Evolutionary conservation across 2,329 filamentous ascomycete genomes (phyloP).

Genomic region (Talaromyces sp.): DNA sequence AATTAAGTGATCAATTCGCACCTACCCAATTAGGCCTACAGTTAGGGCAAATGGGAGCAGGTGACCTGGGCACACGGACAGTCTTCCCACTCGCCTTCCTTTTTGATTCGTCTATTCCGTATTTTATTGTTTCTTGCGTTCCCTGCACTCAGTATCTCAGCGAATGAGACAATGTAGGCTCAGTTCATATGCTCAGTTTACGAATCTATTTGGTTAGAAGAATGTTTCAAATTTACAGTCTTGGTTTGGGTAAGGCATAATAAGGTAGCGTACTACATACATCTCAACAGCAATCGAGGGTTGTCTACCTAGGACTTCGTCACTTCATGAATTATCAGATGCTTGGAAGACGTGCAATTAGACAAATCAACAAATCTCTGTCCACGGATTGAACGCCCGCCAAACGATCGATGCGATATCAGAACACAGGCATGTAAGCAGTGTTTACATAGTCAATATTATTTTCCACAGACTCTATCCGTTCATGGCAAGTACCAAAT

Average conservation of each 20-base stretch:
- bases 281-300: not conserved
- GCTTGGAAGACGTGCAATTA: not conserved
- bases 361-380: not conserved
- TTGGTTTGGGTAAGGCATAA: not conserved
- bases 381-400: not conserved
- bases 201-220: not conserved
- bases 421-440: constrained; percentile 30
- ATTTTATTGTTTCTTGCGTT: not conserved
- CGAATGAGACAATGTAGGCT: not conserved
- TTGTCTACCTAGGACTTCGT: not conserved
- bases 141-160: not conserved
- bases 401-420: not conserved
- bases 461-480: constrained; percentile 34
- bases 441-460: constrained; percentile 33
- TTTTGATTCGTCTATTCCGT: not conserved
- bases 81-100: not conserved
- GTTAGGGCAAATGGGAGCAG: not conserved
- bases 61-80: not conserved
- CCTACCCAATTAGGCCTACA: not conserved
- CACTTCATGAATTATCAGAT: not conserved
- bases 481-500: constrained; percentile 35
- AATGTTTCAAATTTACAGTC: not conserved
- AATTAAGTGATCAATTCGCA: not conserved
- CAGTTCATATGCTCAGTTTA: not conserved
- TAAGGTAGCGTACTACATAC: not conserved